Base-by-base conservation (phyloP, 306 rosid genomes). In the Rubus idaeus region DNA sequence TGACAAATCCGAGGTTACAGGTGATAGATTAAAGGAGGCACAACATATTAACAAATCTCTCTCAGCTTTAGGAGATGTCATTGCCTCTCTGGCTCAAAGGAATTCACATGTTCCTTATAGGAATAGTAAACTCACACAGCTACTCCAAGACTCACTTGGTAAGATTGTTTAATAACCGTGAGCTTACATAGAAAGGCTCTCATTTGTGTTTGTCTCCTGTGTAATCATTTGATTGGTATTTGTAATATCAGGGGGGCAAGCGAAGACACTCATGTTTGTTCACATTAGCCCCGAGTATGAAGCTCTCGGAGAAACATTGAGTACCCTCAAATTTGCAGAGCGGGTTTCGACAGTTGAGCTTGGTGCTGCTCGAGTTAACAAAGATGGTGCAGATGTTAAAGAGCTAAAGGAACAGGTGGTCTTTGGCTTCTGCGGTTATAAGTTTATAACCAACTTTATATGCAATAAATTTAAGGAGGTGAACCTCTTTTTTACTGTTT, bases 61-160 rank as follows among this genome's bases (percentile, higher is more conserved):
- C 71, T 90, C 99, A 66, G 97, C 99, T 57, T 79, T 96, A 50
- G 99, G 99, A 71, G 99, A 96, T 82, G 99, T 96, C 6, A 96
- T 96, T 78, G 76, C 96, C 76, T 89, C 99, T 71, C 97, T 96
- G 75, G 93, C 99, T 56, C 88, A 70, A 53, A 96, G 84, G 93
- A 88, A 80, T 79, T 55, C 99, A 21, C 99, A 96, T 77, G 97
- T 96, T 79, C 99, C 99, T 62, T 96, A 96, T 39, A 85, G 99
- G 77, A 96, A 96, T 57, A 96, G 98, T 79, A 96, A 91, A 86
- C 99, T 96, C 23, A 96, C 99, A 52, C 99, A 96, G 56, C 84
- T 96, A 66, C 99, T 96, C 70, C 99, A 96, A 77, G 98, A 96
- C 76, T 87, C 98, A 46, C 99, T 96, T 8, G 99, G 99, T 92